A percentile compares a stretch with the other conserved stretches of the same genome.
phyloP scores from a whole-genome alignment of 768 basidiomycete species.

The Trametes maxima region DNA sequence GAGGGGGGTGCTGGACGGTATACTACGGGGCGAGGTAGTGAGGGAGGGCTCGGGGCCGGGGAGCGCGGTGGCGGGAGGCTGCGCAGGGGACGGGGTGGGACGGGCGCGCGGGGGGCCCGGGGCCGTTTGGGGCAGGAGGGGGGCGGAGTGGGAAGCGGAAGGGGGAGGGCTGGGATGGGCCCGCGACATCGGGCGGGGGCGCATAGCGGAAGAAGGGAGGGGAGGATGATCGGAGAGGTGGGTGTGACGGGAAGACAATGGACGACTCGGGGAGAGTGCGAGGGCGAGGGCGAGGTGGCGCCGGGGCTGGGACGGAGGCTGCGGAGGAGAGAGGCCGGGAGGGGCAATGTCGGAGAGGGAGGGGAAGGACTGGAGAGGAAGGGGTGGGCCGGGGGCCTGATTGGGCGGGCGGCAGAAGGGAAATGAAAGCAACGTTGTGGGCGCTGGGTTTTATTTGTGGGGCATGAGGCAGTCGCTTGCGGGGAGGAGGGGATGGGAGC shows the following conservation, averaged over 20 bases:
- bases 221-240: conserved; percentile 17
- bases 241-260: conserved; percentile 3
- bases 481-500: conserved; percentile 24
- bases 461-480: conserved; percentile 27
- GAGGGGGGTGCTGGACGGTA: not conserved
- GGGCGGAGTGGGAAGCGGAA: conserved; percentile 5
- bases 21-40: too few relatives aligned
- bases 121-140: not conserved
- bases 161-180: conserved; percentile 7
- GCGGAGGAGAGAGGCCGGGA: not conserved
- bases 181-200: conserved; percentile 2
- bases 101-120: not conserved
- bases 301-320: conserved; percentile 12
- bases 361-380: conserved; percentile 1
- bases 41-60: too few relatives aligned
- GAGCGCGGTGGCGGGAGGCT: not conserved
- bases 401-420: conserved; percentile 18
- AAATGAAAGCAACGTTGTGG: conserved; percentile 55
- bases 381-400: not conserved
- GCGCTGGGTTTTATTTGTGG: conserved; percentile 23
- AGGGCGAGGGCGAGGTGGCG: not conserved
- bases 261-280: not conserved
- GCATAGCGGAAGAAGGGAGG: not conserved
- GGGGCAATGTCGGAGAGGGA: conserved; percentile 17
- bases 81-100: not conserved